Evolutionary conservation across 768 basidiomycete species (phyloP).

Genomic region (Kwoniella bestiolae): DNA sequence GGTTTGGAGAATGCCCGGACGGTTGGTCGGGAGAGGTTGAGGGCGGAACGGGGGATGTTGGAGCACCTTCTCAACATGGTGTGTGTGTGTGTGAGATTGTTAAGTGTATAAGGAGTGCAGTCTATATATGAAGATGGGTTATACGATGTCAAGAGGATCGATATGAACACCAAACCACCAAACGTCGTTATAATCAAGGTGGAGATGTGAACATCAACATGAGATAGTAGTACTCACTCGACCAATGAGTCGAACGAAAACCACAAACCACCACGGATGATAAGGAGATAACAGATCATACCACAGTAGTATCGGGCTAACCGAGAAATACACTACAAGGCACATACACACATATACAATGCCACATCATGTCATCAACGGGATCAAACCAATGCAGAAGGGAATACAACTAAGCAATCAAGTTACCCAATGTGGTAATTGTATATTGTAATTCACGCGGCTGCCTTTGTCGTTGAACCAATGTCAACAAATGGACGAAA

Average conservation of each 20-base stretch:
- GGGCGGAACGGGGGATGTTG: constrained; percentile 28
- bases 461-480: constrained; percentile 16
- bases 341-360: neutral
- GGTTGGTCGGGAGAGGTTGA: constrained; percentile 19
- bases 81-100: neutral
- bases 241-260: constrained; percentile 4
- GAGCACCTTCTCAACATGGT: constrained; percentile 18
- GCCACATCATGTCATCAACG: constrained; percentile 18
- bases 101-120: too few relatives aligned
- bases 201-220: neutral
- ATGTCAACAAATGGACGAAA: constrained; percentile 11
- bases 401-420: neutral
- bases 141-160: neutral
- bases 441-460: constrained; percentile 10
- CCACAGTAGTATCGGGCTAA: too few relatives aligned
- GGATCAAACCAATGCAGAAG: constrained; percentile 7
- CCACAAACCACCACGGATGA: neutral
- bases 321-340: neutral
- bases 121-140: neutral
- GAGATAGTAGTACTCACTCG: neutral
- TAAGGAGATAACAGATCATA: constrained; percentile 2
- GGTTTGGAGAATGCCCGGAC: constrained; percentile 30
- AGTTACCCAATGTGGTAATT: neutral
- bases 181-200: too few relatives aligned
- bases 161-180: neutral